Base-by-base conservation (phyloP, 805 yeast species). In the Yamadazyma laniorum region DNA sequence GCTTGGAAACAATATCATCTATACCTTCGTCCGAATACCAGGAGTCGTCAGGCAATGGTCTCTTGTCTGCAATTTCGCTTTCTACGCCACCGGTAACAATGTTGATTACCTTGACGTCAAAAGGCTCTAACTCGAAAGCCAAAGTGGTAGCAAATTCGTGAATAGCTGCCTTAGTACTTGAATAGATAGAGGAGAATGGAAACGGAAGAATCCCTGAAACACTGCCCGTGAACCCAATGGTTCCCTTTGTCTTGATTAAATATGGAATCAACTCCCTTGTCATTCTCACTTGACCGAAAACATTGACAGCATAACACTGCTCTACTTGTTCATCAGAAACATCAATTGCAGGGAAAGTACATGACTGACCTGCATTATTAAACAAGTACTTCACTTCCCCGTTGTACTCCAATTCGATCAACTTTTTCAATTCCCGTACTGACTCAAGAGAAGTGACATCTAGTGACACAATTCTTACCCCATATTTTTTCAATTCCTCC, bases 311-410 rank as follows among this genome's bases (percentile, higher is more conserved):
- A 53, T 76, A 78, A 39, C 80, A 74, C 45, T 71, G 71, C 25
- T 58, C 62, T 19, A 79, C 49, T 23, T 59, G 69, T 9, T 70
- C 80, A 53, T 82, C 80, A 3, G 72, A 61, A 3, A 79, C 83
- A 58, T 84, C 93, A 32, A 74, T 45, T 0, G 85, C 86, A 1
- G 93, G 86, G 36, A 79, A 68, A 0, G 85, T 75, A 50, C 90
- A 85, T 15, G 87, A 72, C 48, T 75, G 81, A 13, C 90, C 90
- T 1, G 95, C 95, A 56, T 85, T 85, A 58, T 85, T 85, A 62
- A 70, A 83, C 37, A 85, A 58, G 7, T 81, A 48, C 49, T 84
- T 87, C 39, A 83, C 55, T 34, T 45, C 40, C 1, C 73, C 74
- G 25, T 71, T 75, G 7, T 72, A 65, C 27, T 72, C 65, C 2